Percentiles rank a stretch among this genome's conserved stretches.
phyloP scores from a whole-genome alignment of 2,329 filamentous ascomycete species.

The Macrophomina phaseolina region DNA sequence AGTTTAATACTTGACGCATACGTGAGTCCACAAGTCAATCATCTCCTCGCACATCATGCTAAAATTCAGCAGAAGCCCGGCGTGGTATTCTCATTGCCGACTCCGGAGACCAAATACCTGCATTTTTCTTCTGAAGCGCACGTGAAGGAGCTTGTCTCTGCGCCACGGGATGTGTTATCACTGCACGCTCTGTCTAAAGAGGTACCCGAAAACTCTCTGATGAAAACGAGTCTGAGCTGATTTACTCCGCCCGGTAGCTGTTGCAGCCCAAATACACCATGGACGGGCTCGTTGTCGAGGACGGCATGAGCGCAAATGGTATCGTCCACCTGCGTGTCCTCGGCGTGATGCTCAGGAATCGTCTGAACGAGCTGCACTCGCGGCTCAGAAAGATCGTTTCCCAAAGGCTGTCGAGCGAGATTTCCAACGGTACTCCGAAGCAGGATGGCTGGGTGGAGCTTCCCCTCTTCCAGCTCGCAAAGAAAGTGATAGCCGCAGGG shows the following conservation, averaged over 20 bases:
- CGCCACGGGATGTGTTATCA: slow-evolving; percentile 15
- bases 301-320: slow-evolving; percentile 16
- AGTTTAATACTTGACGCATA: background rate
- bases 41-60: background rate
- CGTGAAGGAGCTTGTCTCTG: slow-evolving; percentile 14
- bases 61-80: background rate
- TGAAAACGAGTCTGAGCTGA: background rate
- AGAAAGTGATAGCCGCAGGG: background rate
- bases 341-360: slow-evolving; percentile 3
- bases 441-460: slow-evolving; percentile 4
- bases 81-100: background rate
- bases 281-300: slow-evolving; percentile 16
- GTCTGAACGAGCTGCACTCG: slow-evolving; percentile 14
- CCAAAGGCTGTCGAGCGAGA: background rate
- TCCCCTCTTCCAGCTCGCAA: slow-evolving; percentile 10
- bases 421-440: background rate
- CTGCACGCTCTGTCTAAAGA: slow-evolving; percentile 26
- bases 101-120: slow-evolving; percentile 11
- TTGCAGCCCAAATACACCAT: slow-evolving; percentile 25
- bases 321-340: slow-evolving; percentile 12
- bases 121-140: slow-evolving; percentile 12
- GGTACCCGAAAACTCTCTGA: background rate
- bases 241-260: background rate
- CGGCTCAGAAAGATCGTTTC: background rate
- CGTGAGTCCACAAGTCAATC: background rate